Percentiles rank a stretch among this genome's conserved stretches.
These are phyloP conservation scores for Endothia cerciana DNA, from an alignment of 2,329 filamentous ascomycete species.

Conservation along the genomic window DNA sequence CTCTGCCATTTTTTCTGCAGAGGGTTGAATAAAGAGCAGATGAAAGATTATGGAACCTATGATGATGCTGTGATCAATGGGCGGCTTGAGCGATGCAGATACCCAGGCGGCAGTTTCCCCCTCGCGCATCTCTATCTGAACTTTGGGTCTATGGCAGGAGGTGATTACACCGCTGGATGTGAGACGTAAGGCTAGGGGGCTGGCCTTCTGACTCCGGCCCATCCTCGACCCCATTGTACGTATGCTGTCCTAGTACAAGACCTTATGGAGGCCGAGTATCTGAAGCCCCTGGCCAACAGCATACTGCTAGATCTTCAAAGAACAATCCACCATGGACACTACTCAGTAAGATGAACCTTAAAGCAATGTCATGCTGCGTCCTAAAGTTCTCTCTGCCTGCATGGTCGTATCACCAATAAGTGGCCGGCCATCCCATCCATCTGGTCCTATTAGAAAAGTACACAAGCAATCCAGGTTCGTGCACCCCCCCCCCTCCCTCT, in stretches of 20 bases:
- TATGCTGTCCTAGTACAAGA: too few species aligned
- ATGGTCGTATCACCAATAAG: not conserved
- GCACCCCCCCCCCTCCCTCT: too few species aligned
- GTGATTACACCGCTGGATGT: too few species aligned
- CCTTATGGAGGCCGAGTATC: too few species aligned
- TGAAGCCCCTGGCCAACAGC: too few species aligned
- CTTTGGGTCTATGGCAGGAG: not conserved
- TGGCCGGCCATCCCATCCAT: not conserved
- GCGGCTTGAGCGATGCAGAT: not conserved
- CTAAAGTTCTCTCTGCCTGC: not conserved
- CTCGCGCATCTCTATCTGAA: not conserved
- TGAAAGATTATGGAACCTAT: not conserved
- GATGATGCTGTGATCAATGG: not conserved
- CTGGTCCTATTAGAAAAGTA: not conserved
- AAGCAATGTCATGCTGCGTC: not conserved
- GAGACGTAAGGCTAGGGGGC: too few species aligned
- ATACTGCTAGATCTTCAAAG: too few species aligned
- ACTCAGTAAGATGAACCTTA: too few species aligned
- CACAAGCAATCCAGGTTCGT: too few species aligned
- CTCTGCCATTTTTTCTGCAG: not conserved
- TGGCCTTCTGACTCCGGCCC: too few species aligned
- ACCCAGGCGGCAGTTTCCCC: not conserved
- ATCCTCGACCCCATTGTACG: too few species aligned
- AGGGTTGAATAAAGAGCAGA: conserved; percentile 4
- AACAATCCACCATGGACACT: too few species aligned